Conservation (phyloP, 2,329 filamentous ascomycete species). For the Hymenoscyphus scutula region DNA sequence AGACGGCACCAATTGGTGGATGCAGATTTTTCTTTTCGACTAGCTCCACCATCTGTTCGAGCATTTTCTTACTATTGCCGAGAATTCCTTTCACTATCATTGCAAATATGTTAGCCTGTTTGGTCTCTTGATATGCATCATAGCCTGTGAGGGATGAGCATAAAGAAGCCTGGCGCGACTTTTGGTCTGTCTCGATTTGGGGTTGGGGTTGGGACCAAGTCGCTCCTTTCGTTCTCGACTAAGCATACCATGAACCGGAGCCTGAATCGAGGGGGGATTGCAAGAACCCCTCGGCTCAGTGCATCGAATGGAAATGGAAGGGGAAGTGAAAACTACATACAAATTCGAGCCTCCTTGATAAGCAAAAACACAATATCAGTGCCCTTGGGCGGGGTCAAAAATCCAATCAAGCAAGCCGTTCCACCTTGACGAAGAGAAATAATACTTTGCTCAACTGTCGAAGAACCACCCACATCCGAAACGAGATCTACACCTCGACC, state of each 20-base stretch:
- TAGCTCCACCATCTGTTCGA: neutral
- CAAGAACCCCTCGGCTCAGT: neutral
- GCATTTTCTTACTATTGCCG: neutral
- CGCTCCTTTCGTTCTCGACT: no score
- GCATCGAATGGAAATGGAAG: no score
- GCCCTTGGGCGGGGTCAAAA: neutral
- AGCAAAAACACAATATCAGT: neutral
- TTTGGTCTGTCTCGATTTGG: no score
- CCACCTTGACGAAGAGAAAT: constrained; percentile 45
- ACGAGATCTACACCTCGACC: constrained; percentile 41
- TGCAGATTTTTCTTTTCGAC: neutral
- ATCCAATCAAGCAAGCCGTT: constrained; percentile 30
- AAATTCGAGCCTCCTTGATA: neutral
- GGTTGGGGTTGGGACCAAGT: no score
- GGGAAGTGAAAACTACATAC: neutral
- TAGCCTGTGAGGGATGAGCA: neutral
- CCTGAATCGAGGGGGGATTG: no score
- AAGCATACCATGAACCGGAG: no score
- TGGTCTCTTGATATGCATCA: neutral
- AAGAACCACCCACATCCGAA: constrained; percentile 47
- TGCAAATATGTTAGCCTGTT: neutral
- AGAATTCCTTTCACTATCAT: neutral
- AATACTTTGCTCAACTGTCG: constrained; percentile 56
- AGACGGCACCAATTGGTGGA: neutral
- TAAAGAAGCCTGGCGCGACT: no score